phyloP scores from a whole-genome alignment of 345 rosid genomes.

The Arabidopsis arenosa region DNA sequence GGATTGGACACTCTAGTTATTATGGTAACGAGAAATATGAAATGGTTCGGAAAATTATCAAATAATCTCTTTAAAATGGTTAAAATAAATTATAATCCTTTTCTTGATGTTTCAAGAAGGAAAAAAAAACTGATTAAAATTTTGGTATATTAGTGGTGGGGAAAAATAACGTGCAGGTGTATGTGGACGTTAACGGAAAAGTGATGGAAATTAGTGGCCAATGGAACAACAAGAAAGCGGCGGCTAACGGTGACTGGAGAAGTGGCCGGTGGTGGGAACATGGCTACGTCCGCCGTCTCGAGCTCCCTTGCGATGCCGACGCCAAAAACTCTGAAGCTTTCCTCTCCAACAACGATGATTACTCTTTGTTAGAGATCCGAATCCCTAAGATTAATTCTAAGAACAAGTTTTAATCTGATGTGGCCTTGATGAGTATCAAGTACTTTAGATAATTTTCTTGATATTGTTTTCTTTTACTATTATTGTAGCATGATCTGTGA shows the following conservation, averaged over 20 bases:
- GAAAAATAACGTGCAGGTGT: constrained; percentile 50
- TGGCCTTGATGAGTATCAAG: constrained; percentile 12
- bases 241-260: constrained; percentile 70
- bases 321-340: constrained; percentile 56
- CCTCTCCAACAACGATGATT: constrained; percentile 47
- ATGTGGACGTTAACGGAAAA: constrained; percentile 62
- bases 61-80: background rate
- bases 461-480: background rate
- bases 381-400: constrained; percentile 56
- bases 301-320: constrained; percentile 84
- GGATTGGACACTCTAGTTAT: background rate
- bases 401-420: constrained; percentile 31
- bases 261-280: constrained; percentile 83
- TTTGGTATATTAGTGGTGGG: constrained; percentile 47
- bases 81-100: background rate
- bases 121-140: background rate
- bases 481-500: constrained; percentile 5
- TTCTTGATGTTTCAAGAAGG: background rate
- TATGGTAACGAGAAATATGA: background rate
- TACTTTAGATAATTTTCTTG: background rate
- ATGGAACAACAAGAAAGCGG: constrained; percentile 58
- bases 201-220: constrained; percentile 78
- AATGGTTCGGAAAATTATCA: background rate
- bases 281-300: constrained; percentile 83
- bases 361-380: constrained; percentile 59